Percentiles rank a stretch among this genome's conserved stretches.
phyloP scores from a whole-genome alignment of 306 rosid genomes.

The Castanea sativa region DNA sequence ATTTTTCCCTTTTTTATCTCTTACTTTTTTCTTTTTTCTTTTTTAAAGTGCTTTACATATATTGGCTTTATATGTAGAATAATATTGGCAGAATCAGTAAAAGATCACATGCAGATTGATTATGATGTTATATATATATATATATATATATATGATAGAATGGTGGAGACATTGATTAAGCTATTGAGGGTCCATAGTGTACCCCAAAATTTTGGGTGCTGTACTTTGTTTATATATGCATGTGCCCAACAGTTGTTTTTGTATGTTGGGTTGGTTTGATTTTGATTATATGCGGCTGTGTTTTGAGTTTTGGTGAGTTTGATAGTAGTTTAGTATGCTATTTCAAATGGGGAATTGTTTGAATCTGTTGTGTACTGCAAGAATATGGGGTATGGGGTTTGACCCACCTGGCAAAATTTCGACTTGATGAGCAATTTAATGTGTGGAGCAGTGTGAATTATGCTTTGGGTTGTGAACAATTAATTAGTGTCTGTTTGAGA shows the following conservation, averaged over 20 bases:
- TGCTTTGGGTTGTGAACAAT: neutral
- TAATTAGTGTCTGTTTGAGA: too few species aligned
- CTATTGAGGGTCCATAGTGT: too few species aligned
- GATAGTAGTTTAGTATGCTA: neutral
- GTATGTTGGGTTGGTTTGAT: neutral
- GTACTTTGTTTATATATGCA: too few species aligned
- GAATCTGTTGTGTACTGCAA: neutral
- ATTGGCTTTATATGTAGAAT: too few species aligned
- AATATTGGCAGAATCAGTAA: too few species aligned
- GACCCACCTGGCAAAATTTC: neutral
- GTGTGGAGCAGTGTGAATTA: neutral
- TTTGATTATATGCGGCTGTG: neutral
- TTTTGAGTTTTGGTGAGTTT: neutral
- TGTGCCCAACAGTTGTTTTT: neutral
- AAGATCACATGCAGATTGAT: too few species aligned
- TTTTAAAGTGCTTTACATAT: neutral
- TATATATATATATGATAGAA: too few species aligned
- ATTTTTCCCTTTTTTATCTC: neutral
- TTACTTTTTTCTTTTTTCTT: neutral
- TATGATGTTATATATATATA: too few species aligned
- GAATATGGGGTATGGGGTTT: neutral
- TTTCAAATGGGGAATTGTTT: neutral
- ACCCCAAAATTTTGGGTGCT: too few species aligned
- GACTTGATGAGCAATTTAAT: neutral
- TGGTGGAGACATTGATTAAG: too few species aligned